A percentile compares a stretch with the other conserved stretches of the same genome.
These are phyloP conservation scores for Colletotrichum tropicale DNA, from an alignment of 2,329 filamentous ascomycete species.

Conservation along the genomic window DNA sequence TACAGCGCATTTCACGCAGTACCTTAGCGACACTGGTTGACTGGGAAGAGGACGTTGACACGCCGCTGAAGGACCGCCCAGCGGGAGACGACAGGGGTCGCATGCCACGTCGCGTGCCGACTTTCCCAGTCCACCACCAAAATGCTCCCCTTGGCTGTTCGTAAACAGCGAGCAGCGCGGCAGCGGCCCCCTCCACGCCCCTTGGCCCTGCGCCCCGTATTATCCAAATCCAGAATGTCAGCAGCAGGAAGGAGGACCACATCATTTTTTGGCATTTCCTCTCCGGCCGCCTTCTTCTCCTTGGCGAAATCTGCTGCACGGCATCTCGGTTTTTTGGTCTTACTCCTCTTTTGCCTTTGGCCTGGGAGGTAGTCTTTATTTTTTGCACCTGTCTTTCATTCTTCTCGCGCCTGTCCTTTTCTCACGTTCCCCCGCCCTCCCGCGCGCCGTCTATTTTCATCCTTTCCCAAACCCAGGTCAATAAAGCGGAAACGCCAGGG, in stretches of 20 bases:
- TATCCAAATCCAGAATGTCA: not conserved
- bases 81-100: conserved; percentile 7
- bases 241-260: not conserved
- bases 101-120: conserved; percentile 19
- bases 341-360: not conserved
- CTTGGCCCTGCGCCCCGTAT: not conserved
- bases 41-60: not conserved
- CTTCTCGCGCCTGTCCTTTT: not conserved
- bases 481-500: not conserved
- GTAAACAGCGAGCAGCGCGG: not conserved
- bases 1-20: not conserved
- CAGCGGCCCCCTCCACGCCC: not conserved
- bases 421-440: not conserved
- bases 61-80: conserved; percentile 7
- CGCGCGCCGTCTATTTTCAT: not conserved
- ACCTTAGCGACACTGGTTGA: not conserved
- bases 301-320: not conserved
- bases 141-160: not conserved
- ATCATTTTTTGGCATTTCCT: not conserved
- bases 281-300: not conserved
- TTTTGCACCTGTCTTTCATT: not conserved
- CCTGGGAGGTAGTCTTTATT: not conserved
- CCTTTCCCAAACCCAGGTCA: not conserved
- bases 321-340: not conserved
- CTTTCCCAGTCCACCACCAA: conserved; percentile 6